Base-by-base conservation (phyloP, 2,329 filamentous ascomycete species). In the Colletotrichum tofieldiae region DNA sequence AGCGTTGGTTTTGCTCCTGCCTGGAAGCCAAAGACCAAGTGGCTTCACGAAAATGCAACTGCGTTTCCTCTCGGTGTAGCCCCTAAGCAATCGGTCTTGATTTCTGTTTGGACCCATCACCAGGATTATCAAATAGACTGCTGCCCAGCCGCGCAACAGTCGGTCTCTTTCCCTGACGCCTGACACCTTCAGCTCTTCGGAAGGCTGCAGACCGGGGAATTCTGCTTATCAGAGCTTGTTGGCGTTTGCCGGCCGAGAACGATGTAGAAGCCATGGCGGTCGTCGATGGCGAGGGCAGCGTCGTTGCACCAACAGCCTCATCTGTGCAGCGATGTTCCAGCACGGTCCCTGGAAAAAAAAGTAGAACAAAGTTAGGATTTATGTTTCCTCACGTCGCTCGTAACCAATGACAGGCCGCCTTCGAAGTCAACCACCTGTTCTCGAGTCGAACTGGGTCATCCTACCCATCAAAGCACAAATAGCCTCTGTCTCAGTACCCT, bases 401-500 rank as follows among this genome's bases (percentile, higher is more conserved):
- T 11, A n/a, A 47, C 61, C 61, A 70, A 65, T 54, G 45, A 18
- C 37, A 37, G 16, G n/a, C 49, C 11, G 55, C 18, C 20, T 11
- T 26, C 37, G 29, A n/a, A 55, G n/a, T 4, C 20, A 64, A 49
- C 18, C 35, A 32, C n/a, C 37, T 18, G 26, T 43, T 64, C 20
- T 55, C 49, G 32, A 14, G 3, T 26, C 11, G 32, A 14, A 62
- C 49, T 7, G 51, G 26, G 51, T 54, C 59, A 49, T 37, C 60
- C 59, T 45, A 41, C 45, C 56, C 52, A 72, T 70, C 70, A 52
- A 72, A 65, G 70, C 70, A 59, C 23, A 72, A 70, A 65, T 70
- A 72, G 26, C 59, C 70, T 70, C 70, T 70, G 70, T 70, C 65
- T 70, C 70, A 72, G 37, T 9, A 20, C 16, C 5, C 16, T 32